Evolutionary conservation across 306 rosid genomes (phyloP).

Genomic region (Adenanthera pavonina): DNA sequence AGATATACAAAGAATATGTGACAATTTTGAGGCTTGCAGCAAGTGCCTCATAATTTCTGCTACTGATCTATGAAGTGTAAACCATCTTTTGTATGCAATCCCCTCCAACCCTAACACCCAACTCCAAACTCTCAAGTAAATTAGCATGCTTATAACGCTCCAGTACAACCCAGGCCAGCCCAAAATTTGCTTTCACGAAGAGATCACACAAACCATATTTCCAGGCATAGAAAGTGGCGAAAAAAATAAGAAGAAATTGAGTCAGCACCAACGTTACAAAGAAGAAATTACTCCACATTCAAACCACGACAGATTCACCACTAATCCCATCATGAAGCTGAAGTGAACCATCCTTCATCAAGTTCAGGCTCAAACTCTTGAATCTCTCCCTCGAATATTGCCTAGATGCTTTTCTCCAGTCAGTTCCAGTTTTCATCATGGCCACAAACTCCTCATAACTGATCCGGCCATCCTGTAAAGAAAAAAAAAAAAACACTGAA

Average conservation of each 20-base stretch:
- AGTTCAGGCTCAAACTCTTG: conserved; percentile 94
- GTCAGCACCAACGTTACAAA: conserved; percentile 45
- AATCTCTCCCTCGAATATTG: conserved; percentile 98
- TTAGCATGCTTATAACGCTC: conserved; percentile 28
- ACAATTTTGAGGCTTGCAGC: conserved; percentile 41
- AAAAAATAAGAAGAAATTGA: conserved; percentile 38
- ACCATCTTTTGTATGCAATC: conserved; percentile 41
- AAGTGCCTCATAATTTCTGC: conserved; percentile 24
- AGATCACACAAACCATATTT: conserved; percentile 47
- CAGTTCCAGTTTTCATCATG: conserved; percentile 99
- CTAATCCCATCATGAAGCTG: conserved; percentile 89
- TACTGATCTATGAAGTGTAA: conserved; percentile 28
- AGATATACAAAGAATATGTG: conserved; percentile 63
- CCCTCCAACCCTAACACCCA: conserved; percentile 44
- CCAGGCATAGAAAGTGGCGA: conserved; percentile 38
- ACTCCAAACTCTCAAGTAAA: conserved; percentile 34
- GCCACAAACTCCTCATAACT: conserved; percentile 95
- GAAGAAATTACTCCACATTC: conserved; percentile 40
- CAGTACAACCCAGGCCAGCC: conserved; percentile 27
- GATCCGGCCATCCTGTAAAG: conserved; percentile 78
- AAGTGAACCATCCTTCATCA: conserved; percentile 97
- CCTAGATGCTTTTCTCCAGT: conserved; percentile 99
- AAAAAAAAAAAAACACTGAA: background rate
- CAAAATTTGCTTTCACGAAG: conserved; percentile 44
- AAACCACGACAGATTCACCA: conserved; percentile 85